Base-by-base conservation (phyloP, 2,329 filamentous ascomycete genomes). In the Venturiaceae sp. region DNA sequence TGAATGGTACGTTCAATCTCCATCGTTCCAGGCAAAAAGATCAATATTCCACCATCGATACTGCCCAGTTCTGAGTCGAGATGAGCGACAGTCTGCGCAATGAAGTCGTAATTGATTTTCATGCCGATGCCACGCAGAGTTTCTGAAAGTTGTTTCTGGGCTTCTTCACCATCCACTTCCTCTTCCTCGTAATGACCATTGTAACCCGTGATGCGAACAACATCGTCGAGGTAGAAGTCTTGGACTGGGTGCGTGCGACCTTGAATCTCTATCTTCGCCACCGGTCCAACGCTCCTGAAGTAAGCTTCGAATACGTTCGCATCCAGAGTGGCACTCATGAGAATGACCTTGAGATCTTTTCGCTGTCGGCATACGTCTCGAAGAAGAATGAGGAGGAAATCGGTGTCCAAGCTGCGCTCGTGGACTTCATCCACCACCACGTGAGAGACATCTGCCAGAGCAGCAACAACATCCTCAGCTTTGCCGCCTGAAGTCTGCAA, bases 271-370 rank as follows among this genome's bases (percentile, higher is more conserved):
- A 97, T 87, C 60, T 85, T 77, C 7, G 89, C 90, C 32, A 97
- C 92, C 4, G 78, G 80, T 13, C 81, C 82, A 55, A 84, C 82
- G 1, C 81, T 81, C 5, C 80, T 83, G 74, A 97, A 97, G 71
- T 97, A 97, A 58, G 83, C 76, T 63, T 84, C 84, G 71, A 97
- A 97, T 0, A 91, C 84, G 0, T 85, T 82, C 1, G 92, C 91
- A 71, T 99, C 92, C 3, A 97, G 82, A 0, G 92, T 99, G 1
- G 92, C 92, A 72, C 90, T 96, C 94, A 99, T 99, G 36, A 99
- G 78, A 13, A 99, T 85, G 41, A 97, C 81, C 71, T 92, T 96
- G 37, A 97, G 80, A 62, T 95, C 88, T 19, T 44, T 36, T 53
- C 88, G 82, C 63, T 80, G 78, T 60, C 80, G 82, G 63, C 96